Percentiles rank a stretch among this genome's conserved stretches.
Conservation (phyloP, 306 rosid genomes). For the Prunus kanzakura region DNA sequence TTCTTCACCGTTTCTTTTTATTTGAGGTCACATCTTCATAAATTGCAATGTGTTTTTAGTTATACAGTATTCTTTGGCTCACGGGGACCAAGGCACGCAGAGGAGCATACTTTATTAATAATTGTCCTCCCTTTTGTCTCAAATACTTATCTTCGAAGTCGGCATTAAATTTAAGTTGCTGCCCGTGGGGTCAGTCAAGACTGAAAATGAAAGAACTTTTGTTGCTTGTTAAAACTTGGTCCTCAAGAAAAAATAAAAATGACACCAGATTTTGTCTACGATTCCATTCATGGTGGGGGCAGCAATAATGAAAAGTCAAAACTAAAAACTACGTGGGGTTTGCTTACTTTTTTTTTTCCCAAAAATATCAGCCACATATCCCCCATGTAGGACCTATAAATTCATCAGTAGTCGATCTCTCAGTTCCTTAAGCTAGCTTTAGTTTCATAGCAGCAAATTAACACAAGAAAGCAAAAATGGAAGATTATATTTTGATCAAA, state of each 20-base stretch:
- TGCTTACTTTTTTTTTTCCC: not conserved
- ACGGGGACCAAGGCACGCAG: too few species aligned
- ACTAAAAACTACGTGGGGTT: too few species aligned
- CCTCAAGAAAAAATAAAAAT: not conserved
- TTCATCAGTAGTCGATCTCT: not conserved
- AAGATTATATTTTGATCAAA: slow-evolving; percentile 18
- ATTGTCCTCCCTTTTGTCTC: not conserved
- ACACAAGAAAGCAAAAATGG: slow-evolving; percentile 17
- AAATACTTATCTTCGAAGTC: not conserved
- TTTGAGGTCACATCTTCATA: too few species aligned
- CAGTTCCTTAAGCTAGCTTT: not conserved
- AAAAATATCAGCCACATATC: not conserved
- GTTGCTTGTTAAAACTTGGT: not conserved
- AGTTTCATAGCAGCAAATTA: not conserved
- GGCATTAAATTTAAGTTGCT: not conserved
- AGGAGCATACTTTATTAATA: not conserved
- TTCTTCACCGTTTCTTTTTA: too few species aligned
- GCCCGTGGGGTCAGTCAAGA: not conserved
- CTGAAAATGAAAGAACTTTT: not conserved
- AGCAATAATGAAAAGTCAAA: not conserved
- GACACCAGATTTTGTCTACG: not conserved
- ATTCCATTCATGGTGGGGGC: not conserved
- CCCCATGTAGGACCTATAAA: not conserved
- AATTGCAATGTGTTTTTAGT: too few species aligned
- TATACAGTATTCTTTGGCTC: too few species aligned